A percentile compares a stretch with the other conserved stretches of the same genome.
phyloP scores from a whole-genome alignment of 176 grass and related monocot genomes.

The Avena eriantha region DNA sequence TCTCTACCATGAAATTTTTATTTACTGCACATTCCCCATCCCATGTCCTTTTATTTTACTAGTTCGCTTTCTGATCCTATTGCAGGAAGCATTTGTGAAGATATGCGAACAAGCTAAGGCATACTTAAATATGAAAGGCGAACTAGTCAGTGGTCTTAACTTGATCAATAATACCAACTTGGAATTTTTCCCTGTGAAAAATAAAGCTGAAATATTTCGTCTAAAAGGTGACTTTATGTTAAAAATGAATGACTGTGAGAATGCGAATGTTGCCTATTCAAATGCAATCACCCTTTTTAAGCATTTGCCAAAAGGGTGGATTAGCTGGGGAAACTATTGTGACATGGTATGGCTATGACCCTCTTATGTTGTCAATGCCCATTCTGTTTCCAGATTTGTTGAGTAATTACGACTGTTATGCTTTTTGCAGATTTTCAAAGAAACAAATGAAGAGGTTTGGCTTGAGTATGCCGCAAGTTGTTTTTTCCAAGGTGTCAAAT shows the following conservation, averaged over 20 bases:
- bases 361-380: constrained; percentile 27
- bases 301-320: constrained; percentile 99
- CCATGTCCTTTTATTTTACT: constrained; percentile 22
- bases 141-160: constrained; percentile 90
- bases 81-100: constrained; percentile 99
- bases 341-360: constrained; percentile 77
- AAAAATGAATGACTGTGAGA: constrained; percentile 87
- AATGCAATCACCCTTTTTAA: constrained; percentile 90
- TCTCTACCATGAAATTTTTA: constrained; percentile 24
- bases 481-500: constrained; percentile 97
- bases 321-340: constrained; percentile 99
- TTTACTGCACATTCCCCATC: constrained; percentile 14
- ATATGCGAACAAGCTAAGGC: constrained; percentile 99
- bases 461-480: constrained; percentile 93
- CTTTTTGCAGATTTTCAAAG: constrained; percentile 83
- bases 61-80: constrained; percentile 35
- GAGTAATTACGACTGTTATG: constrained; percentile 1
- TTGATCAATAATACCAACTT: constrained; percentile 95
- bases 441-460: constrained; percentile 87
- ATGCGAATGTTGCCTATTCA: constrained; percentile 83
- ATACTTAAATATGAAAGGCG: constrained; percentile 96
- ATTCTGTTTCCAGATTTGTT: constrained; percentile 31
- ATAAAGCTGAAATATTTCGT: constrained; percentile 97
- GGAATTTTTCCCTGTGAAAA: constrained; percentile 95
- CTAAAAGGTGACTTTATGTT: constrained; percentile 90